Evolutionary conservation across 2,329 filamentous ascomycete species (phyloP), one percentile per base, ranked within the genome.

Genomic region (Colletotrichum tabaci): DNA sequence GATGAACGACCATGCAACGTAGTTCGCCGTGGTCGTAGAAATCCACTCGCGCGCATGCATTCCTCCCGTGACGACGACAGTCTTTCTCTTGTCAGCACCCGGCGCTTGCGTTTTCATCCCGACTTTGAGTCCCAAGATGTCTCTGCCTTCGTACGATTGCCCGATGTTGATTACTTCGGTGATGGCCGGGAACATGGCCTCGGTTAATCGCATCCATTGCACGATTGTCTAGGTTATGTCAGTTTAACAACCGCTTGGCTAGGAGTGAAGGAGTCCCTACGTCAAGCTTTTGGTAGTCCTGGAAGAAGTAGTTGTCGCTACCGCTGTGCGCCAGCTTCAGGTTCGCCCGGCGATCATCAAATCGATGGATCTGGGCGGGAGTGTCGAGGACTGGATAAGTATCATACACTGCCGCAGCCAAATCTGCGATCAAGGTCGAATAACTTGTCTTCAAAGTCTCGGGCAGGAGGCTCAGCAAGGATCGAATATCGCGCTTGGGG

Each of bases 11-110:
- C 96, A 98, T 12, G 96, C 94, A 40, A 98, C 85, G 77, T 97
- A 98, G 77, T 93, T 97, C 63, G 97, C 94, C 0, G 95, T 97
- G 77, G 92, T 96, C 0, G 93, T 95, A 57, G 94, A 94, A 75
- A 99, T 97, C 96, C 96, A 99, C 85, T 99, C 96, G 47, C 96
- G 90, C 3, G 95, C 96, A 81, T 98, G 96, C n/a, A 93, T 87
- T 60, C 96, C 96, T 65, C 94, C 96, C 4, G 91, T 91, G 23
- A 99, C 86, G 61, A 98, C 85, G 67, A 98, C 90, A 0, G 94
- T 96, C 80, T 94, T 94, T 61, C 93, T 71, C 47, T 53, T 71
- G 9, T n/a, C 38, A 23, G 90, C 6, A 81, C 78, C 2, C 69
- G 77, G 65, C 84, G 77, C 56, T 84, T 76, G 52, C 13, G 58